Evolutionary conservation across 495 filamentous ascomycete species (phyloP).

Genomic region (Penicillium salamii): DNA sequence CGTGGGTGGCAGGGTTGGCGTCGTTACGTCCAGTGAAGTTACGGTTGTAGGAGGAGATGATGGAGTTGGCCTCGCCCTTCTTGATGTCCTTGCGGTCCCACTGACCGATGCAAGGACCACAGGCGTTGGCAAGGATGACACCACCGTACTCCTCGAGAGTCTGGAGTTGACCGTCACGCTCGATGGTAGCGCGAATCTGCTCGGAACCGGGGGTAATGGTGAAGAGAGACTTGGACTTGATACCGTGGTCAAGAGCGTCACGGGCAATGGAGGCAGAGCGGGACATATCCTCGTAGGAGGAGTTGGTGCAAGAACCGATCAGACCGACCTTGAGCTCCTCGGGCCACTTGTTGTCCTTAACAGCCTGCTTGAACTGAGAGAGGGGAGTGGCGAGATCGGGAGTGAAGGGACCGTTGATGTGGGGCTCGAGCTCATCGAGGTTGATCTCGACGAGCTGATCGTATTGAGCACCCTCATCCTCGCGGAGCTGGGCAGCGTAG

Average conservation of each 20-base stretch:
- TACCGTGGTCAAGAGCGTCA: conserved; percentile 87
- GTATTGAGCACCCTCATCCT: conserved; percentile 93
- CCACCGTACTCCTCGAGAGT: conserved; percentile 98
- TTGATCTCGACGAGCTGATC: conserved; percentile 97
- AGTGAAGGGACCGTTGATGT: conserved; percentile 99
- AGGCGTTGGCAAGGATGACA: conserved; percentile 94
- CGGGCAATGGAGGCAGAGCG: conserved; percentile 92
- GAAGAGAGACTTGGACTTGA: conserved; percentile 93
- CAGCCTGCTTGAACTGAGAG: conserved; percentile 94
- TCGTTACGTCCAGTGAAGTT: conserved; percentile 99
- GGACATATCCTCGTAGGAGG: conserved; percentile 98
- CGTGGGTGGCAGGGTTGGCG: conserved; percentile 96
- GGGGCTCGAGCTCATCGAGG: conserved; percentile 89
- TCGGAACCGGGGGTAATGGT: conserved; percentile 95
- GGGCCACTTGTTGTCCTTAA: conserved; percentile 92
- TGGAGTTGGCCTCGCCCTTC: conserved; percentile 96
- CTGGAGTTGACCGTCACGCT: conserved; percentile 89
- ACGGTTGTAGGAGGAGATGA: conserved; percentile 95
- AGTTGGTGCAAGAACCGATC: conserved; percentile 98
- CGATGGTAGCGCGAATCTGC: conserved; percentile 96
- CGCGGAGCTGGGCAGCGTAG: conserved; percentile 82
- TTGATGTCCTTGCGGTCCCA: conserved; percentile 94
- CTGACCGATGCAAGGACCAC: conserved; percentile 78
- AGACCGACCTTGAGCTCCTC: conserved; percentile 93
- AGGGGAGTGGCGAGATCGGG: conserved; percentile 97